Base-by-base conservation (phyloP, 495 filamentous ascomycete species). In the Penicillium canariense region DNA sequence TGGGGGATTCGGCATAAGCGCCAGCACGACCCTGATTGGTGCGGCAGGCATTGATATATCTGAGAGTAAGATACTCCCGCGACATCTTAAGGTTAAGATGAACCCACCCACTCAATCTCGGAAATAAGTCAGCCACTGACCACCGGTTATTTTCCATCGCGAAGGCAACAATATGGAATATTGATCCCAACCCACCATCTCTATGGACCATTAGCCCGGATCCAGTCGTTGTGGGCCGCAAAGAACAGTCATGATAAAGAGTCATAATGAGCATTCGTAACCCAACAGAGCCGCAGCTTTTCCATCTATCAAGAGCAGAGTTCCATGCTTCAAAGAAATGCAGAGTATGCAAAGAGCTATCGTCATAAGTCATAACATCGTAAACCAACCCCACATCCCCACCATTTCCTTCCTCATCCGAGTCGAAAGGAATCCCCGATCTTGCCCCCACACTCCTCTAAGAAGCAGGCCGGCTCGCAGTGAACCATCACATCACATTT, bases 271-370 rank as follows among this genome's bases (percentile, higher is more conserved):
- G n/a, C 32, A 39, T 35, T 12, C 36, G 22, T 12, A 14, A 7
- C 10, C 12, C 43, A 17, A 17, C n/a, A 55, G n/a, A 42, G 27
- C 45, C 4, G 30, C 12, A 34, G 20, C 48, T 51, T 52, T 55
- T 58, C 55, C 56, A 63, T 63, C 60, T 63, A 59, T 59, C 50
- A 53, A 49, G 6, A 5, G 51, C 31, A 32, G 20, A 25, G 25
- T 5, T 25, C 25, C 38, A 25, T 42, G 38, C 38, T 42, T 42
- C 20, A 42, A 20, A 11, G 25, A 42, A 42, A 25, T 42, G 38
- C 30, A 27, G 50, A 48, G 17, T 15, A 35, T 28, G 50, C 54
- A 50, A 40, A 50, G 14, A 27, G 14, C 38, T 22, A 38, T 47
- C 32, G 32, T 54, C 43, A 48, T 47, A 47, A 51, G 36, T 25